These are phyloP conservation scores for Marasmius tenuissimus DNA, from an alignment of 1,284 basidiomycete genomes.

Conservation along the genomic window DNA sequence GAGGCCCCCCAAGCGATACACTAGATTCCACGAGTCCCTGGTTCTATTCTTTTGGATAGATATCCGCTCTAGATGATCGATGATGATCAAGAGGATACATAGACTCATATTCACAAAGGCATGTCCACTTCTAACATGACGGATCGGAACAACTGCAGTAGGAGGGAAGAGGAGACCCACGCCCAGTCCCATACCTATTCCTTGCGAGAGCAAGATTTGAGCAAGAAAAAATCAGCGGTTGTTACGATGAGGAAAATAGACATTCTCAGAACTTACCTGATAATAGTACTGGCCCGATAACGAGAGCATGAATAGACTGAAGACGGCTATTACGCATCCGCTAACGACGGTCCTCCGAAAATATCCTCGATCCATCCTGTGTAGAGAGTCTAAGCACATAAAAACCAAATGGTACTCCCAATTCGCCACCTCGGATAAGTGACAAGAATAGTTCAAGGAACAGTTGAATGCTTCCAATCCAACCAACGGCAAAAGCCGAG, in stretches of 20 bases:
- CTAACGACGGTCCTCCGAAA: slow-evolving; percentile 26
- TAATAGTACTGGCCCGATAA: slow-evolving; percentile 27
- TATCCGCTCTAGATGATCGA: not conserved
- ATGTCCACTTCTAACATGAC: slow-evolving; percentile 20
- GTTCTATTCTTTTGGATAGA: not conserved
- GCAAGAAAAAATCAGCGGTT: not conserved
- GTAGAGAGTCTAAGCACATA: not conserved
- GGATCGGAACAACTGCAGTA: slow-evolving; percentile 13
- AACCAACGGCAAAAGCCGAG: slow-evolving; percentile 25
- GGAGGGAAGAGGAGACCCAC: slow-evolving; percentile 19
- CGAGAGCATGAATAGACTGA: slow-evolving; percentile 36
- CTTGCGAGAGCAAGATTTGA: slow-evolving; percentile 26
- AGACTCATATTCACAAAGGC: slow-evolving; percentile 20
- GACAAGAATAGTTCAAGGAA: slow-evolving; percentile 33
- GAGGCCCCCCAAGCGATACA: not conserved
- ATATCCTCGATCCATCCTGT: slow-evolving; percentile 31
- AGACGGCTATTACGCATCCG: slow-evolving; percentile 29
- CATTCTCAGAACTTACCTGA: slow-evolving; percentile 17
- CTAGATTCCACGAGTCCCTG: slow-evolving; percentile 8
- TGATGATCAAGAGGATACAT: not conserved
- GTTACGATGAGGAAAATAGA: not conserved
- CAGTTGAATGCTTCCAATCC: slow-evolving; percentile 35
- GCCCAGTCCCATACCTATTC: slow-evolving; percentile 19
- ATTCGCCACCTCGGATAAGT: slow-evolving; percentile 28
- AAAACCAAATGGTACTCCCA: slow-evolving; percentile 12